Conservation (phyloP, 495 filamentous ascomycete genomes). For the Sordaria brevicollis region DNA sequence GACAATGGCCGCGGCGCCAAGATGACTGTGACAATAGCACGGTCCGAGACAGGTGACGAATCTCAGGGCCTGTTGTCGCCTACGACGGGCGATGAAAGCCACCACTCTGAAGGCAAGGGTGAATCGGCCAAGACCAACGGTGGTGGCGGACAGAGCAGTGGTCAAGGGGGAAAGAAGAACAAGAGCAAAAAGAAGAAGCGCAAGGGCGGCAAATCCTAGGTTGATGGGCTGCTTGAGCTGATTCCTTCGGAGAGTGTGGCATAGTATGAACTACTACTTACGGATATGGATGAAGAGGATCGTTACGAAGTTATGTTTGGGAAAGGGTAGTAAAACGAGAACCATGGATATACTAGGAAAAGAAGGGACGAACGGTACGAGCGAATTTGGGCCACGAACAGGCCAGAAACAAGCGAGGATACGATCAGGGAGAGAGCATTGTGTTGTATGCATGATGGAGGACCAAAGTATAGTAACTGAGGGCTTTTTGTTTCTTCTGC, state of each 20-base stretch:
- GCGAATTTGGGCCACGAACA: too few relatives aligned
- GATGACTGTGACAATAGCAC: not conserved
- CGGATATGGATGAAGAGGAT: not conserved
- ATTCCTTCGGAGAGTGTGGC: not conserved
- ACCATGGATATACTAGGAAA: not conserved
- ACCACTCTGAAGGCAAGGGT: conserved; percentile 6
- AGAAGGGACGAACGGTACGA: not conserved
- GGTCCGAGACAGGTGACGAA: conserved; percentile 1
- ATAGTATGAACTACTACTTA: not conserved
- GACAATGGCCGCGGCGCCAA: conserved; percentile 3
- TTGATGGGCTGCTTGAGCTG: conserved; percentile 14
- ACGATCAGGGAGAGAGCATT: not conserved
- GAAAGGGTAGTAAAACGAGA: not conserved
- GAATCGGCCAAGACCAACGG: not conserved
- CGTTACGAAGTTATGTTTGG: not conserved
- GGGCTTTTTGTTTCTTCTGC: not conserved
- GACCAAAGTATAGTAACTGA: not conserved
- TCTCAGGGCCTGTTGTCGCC: conserved; percentile 7
- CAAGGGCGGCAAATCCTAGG: conserved; percentile 30
- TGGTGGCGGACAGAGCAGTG: conserved; percentile 2
- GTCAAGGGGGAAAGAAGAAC: conserved; percentile 17
- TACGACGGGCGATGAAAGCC: conserved; percentile 3
- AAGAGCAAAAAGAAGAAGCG: conserved; percentile 33
- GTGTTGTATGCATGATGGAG: not conserved
- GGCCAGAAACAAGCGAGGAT: too few relatives aligned